Evolutionary conservation across 192 early-diverging fungal genomes (phyloP), one percentile per base, ranked within the genome.

Genomic region (Coemansia guatemalensis): DNA sequence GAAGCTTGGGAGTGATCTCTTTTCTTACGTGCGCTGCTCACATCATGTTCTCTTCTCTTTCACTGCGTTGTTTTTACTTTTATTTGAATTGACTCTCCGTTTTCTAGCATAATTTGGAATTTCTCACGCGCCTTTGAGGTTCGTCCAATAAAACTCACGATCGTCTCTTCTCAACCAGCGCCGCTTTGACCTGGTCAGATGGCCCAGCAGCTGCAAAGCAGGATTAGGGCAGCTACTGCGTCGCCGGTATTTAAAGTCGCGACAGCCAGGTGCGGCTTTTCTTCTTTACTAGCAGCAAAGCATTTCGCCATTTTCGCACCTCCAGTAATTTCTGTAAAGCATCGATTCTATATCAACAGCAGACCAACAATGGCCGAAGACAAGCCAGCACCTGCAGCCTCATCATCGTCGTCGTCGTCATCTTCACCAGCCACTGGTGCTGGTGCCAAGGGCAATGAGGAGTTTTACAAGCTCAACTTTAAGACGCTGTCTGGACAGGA

Each of bases 401-500:
- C 77, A 11, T 33, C 53, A 23, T 12, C 83, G 82, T 56, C 68
- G 47, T 52, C 14, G 26, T 33, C 53, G 25, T 12, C 83, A 80
- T 56, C 68, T 47, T 52, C 14, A 33, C 53, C 60, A 60, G 20
- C 29, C 50, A 70, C 26, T 29, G 77, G 76, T 68, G 22, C 60
- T 5, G 8, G 71, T 44, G 65, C 52, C 30, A 54, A 14, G 14
- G 12, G 25, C 47, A 53, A 71, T 63, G 81, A 68, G 53, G 68
- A 79, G 20, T 88, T 88, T 65, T 83, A 85, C 72, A 72, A 49
- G 21, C 81, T 88, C 52, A 58, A 57, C 57, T 81, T 82, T 68
- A 72, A 79, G 62, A 72, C 76, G 53, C 76, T 83, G 27, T 52
- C 73, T 23, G 81, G 85, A 50, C 27, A 88, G 60, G 77, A 78